phyloP scores from a whole-genome alignment of 768 basidiomycete genomes.

The Lactarius evosmus region DNA sequence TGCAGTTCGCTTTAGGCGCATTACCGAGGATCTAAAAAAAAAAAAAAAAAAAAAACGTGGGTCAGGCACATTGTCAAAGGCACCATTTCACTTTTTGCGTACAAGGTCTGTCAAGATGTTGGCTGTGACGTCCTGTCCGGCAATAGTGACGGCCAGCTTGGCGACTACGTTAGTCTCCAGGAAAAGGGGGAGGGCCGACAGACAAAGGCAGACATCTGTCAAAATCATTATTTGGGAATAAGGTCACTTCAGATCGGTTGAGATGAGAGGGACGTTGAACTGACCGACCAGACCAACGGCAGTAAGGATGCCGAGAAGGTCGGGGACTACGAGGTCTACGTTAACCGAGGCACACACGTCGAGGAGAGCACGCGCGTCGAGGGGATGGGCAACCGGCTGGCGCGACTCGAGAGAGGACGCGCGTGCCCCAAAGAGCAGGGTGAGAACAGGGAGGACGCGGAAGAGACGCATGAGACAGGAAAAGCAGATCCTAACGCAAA shows the following conservation, averaged over 20 bases:
- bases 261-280: conserved; percentile 23
- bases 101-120: conserved; percentile 40
- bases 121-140: conserved; percentile 35
- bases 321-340: conserved; percentile 34
- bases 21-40: conserved; percentile 31
- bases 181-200: conserved; percentile 39
- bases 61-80: background rate
- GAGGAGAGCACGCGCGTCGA: conserved; percentile 28
- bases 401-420: conserved; percentile 18
- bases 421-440: conserved; percentile 10
- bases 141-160: conserved; percentile 33
- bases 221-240: background rate
- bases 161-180: conserved; percentile 36
- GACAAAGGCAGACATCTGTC: conserved; percentile 45
- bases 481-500: background rate
- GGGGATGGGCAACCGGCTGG: background rate
- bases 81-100: conserved; percentile 11
- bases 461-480: conserved; percentile 18
- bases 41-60: too few relatives aligned
- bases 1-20: conserved; percentile 33
- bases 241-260: background rate
- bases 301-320: conserved; percentile 30
- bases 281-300: conserved; percentile 33
- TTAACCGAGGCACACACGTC: conserved; percentile 44
- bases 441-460: conserved; percentile 4